phyloP scores from a whole-genome alignment of 164 flowering plant genomes.

The Tetracentron sinense region DNA sequence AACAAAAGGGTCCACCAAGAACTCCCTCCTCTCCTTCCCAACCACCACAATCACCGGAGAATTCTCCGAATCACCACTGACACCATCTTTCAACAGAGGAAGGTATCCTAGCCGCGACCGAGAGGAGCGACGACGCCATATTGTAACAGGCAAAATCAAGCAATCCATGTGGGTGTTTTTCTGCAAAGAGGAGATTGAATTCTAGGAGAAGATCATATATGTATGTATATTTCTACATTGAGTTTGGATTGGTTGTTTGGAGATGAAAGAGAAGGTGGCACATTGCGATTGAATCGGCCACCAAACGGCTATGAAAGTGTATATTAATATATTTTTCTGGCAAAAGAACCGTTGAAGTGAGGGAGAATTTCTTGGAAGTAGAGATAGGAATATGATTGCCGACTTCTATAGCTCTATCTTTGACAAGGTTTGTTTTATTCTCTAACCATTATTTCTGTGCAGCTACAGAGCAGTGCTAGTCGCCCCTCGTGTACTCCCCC shows the following conservation, averaged over 20 bases:
- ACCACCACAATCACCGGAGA: slow-evolving; percentile 69
- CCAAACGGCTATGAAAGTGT: slow-evolving; percentile 12
- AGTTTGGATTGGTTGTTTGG: too few relatives aligned
- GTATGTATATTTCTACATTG: too few relatives aligned
- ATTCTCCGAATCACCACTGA: slow-evolving; percentile 15
- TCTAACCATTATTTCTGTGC: too few relatives aligned
- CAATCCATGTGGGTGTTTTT: slow-evolving; percentile 56
- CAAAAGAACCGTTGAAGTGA: slow-evolving; percentile 14
- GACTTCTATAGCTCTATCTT: too few relatives aligned
- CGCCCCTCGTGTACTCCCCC: too few relatives aligned
- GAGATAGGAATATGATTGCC: too few relatives aligned
- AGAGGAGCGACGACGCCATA: slow-evolving; percentile 24
- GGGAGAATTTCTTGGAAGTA: not conserved
- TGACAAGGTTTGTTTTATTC: too few relatives aligned
- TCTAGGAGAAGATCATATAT: not conserved
- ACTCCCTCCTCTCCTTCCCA: slow-evolving; percentile 75
- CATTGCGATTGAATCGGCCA: slow-evolving; percentile 14
- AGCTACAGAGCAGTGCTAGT: too few relatives aligned
- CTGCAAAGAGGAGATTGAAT: not conserved
- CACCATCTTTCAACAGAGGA: slow-evolving; percentile 20
- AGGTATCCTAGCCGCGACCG: slow-evolving; percentile 39
- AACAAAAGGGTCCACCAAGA: slow-evolving; percentile 71
- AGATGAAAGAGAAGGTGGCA: slow-evolving; percentile 2
- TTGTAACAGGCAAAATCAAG: slow-evolving; percentile 45
- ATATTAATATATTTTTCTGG: slow-evolving; percentile 9